phyloP scores from a whole-genome alignment of 1,284 basidiomycete genomes.

The Earliella scabrosa region DNA sequence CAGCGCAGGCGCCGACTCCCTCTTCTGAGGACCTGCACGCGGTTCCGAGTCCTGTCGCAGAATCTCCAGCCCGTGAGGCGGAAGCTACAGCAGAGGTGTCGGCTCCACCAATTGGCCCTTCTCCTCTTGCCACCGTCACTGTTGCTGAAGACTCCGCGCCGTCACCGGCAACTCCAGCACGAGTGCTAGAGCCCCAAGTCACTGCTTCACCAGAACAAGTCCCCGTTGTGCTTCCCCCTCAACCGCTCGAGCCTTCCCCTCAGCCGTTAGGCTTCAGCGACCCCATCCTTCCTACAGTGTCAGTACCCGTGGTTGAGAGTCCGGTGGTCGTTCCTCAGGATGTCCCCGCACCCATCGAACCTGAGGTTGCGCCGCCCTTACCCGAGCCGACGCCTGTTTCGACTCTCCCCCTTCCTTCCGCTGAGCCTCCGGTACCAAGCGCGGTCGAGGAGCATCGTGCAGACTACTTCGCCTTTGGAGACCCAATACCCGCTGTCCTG shows the following conservation, averaged over 20 bases:
- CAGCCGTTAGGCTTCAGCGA: slow-evolving; percentile 23
- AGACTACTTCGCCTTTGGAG: slow-evolving; percentile 31
- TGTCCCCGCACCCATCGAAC: slow-evolving; percentile 2
- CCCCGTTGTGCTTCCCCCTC: slow-evolving; percentile 4
- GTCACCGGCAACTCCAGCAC: background rate
- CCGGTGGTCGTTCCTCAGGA: slow-evolving; percentile 14
- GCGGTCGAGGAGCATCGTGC: slow-evolving; percentile 17
- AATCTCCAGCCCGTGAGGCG: slow-evolving; percentile 32
- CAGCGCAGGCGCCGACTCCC: slow-evolving; percentile 21
- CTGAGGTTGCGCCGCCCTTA: background rate
- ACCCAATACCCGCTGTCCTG: slow-evolving; percentile 12
- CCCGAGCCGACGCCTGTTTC: slow-evolving; percentile 2
- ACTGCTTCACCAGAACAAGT: slow-evolving; percentile 21
- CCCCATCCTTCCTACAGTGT: slow-evolving; percentile 7
- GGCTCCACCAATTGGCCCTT: slow-evolving; percentile 21
- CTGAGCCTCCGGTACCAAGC: slow-evolving; percentile 7
- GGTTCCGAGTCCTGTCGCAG: slow-evolving; percentile 30
- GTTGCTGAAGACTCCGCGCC: background rate
- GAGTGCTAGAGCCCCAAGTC: too few species aligned
- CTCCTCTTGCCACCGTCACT: slow-evolving; percentile 26
- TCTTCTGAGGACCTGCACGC: slow-evolving; percentile 12
- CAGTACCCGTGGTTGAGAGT: slow-evolving; percentile 12
- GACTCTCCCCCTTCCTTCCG: slow-evolving; percentile 2
- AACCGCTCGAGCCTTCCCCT: background rate
- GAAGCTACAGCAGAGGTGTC: slow-evolving; percentile 16